Evolutionary conservation across 2,329 filamentous ascomycete genomes (phyloP).

Genomic region (Arachnomyces sp.): DNA sequence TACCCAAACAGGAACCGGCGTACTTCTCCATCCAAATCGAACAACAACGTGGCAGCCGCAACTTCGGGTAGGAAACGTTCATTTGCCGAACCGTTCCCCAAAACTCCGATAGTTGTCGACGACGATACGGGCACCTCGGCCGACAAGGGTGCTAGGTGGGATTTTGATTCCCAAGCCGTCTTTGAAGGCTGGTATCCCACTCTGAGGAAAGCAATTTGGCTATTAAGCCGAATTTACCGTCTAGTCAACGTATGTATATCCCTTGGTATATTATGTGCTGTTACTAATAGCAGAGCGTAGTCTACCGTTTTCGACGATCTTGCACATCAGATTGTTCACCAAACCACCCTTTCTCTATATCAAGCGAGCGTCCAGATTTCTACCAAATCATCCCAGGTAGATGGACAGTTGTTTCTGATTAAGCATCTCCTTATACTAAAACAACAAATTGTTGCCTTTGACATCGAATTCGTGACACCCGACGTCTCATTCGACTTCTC

Average conservation of each 20-base stretch:
- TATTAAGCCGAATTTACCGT: constrained; percentile 62
- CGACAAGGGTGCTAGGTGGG: constrained; percentile 42
- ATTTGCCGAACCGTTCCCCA: constrained; percentile 37
- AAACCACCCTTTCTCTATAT: constrained; percentile 77
- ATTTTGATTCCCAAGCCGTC: constrained; percentile 49
- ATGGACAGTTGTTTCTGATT: constrained; percentile 85
- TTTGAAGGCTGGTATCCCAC: constrained; percentile 61
- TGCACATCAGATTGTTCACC: constrained; percentile 76
- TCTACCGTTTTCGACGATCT: constrained; percentile 64
- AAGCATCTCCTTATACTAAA: constrained; percentile 93
- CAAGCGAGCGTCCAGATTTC: constrained; percentile 66
- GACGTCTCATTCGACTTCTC: constrained; percentile 61
- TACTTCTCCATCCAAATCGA: constrained; percentile 33
- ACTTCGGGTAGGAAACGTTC: constrained; percentile 49
- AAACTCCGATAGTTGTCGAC: constrained; percentile 44
- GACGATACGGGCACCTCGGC: constrained; percentile 40
- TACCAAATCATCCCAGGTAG: constrained; percentile 53
- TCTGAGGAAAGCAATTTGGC: constrained; percentile 58
- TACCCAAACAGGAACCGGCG: constrained; percentile 50
- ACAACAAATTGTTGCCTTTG: constrained; percentile 90
- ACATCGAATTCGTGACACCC: constrained; percentile 70
- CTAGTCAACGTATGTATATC: constrained; percentile 52
- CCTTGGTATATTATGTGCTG: constrained; percentile 5
- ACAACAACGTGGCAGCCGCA: constrained; percentile 31
- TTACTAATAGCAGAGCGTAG: constrained; percentile 28